A percentile compares a stretch with the other conserved stretches of the same genome.
Conservation (phyloP, 1,284 basidiomycete genomes). For the Boletus semigastroideus region DNA sequence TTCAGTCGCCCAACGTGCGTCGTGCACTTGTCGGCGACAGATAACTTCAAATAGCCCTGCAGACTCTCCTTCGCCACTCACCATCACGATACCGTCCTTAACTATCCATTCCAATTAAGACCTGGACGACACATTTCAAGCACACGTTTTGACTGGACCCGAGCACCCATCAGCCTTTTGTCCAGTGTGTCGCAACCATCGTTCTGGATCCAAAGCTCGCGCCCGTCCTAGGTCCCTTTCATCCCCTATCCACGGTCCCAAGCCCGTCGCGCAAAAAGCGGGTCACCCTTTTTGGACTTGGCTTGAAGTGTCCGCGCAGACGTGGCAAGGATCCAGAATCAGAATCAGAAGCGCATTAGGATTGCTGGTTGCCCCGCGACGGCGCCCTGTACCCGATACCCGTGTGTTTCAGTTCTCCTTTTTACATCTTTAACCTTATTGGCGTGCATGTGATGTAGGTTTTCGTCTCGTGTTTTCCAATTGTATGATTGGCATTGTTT, state of each 20-base stretch:
- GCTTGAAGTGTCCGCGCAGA: conserved; percentile 11
- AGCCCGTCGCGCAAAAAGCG: conserved; percentile 15
- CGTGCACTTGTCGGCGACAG: no score
- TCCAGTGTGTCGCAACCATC: conserved; percentile 20
- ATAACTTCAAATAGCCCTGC: no score
- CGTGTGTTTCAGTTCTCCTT: neutral
- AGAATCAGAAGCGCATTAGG: conserved; percentile 7
- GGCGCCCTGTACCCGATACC: neutral
- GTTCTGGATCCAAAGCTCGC: conserved; percentile 31
- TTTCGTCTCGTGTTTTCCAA: conserved; percentile 17
- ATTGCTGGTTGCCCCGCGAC: neutral
- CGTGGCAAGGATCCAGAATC: neutral
- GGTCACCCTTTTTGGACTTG: conserved; percentile 24
- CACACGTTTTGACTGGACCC: no score
- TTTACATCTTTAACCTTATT: conserved; percentile 1
- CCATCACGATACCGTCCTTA: no score
- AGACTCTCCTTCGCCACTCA: no score
- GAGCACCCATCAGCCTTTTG: no score
- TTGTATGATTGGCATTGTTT: neutral
- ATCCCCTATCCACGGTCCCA: conserved; percentile 26
- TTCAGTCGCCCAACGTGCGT: no score
- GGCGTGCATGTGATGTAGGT: conserved; percentile 7
- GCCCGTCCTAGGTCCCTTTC: conserved; percentile 34
- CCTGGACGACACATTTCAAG: no score
- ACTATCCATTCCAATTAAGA: no score